Evolutionary conservation across 2,329 filamentous ascomycete species (phyloP), one percentile per base, ranked within the genome.

Genomic region (Neonectria punicea): DNA sequence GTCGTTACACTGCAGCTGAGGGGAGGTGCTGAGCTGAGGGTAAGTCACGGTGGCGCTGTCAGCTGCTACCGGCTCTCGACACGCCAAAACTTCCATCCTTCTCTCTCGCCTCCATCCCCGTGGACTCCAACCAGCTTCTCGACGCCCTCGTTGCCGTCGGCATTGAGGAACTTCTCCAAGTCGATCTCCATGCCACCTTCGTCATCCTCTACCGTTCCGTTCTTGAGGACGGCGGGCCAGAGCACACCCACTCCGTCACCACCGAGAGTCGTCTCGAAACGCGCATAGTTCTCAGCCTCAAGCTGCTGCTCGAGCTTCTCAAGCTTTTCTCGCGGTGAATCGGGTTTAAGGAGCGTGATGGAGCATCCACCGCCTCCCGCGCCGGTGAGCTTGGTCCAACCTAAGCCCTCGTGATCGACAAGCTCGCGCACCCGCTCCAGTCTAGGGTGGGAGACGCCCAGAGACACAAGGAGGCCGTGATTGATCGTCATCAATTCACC

Each of bases 361-460:
- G 94, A 95, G 79, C 97, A 98, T 3, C 96, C 96, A 61, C 96
- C 97, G 13, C 96, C 97, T 22, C 96, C 96, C 1, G 96, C 96
- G 36, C 96, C 96, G 0, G 96, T 99, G 62, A 99, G 86, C 79
- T 99, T 99, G 13, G 96, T 98, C 94, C 94, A 99, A 32, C 96
- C 96, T 61, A 98, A 92, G 44, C 91, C 92, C 61, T 93, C 88
- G 72, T 96, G 90, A 71, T 99, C 95, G 53, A 97, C 92, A 28
- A 99, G 84, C 80, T 97, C 95, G 67, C 96, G 90, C 72, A 99
- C 90, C 34, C 95, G 89, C 81, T 99, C 96, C 28, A 99, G 86
- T 51, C 94, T 90, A 1, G 96, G 97, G 79, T 99, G 96, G 2
- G 94, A 98, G 30, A 98, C 96, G 8, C 96, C 96, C 3, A 99